Percentiles rank a stretch among this genome's conserved stretches.
Evolutionary conservation across 441 rosid species (phyloP).

Genomic region (Bruguiera hainesii): DNA sequence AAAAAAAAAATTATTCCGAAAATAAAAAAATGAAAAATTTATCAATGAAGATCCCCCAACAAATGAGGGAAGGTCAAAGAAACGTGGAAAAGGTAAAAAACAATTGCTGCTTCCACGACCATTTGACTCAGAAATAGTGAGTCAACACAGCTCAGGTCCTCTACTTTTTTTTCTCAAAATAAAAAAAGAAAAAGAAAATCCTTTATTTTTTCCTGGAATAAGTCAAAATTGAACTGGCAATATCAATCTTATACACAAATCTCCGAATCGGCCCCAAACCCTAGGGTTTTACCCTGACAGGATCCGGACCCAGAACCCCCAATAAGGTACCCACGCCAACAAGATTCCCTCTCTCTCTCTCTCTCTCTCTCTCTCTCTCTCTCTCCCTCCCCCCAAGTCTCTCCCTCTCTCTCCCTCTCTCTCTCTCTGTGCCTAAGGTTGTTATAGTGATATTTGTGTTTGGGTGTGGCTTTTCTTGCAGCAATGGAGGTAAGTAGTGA

Average conservation of each 20-base stretch:
- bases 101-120: too few relatives aligned
- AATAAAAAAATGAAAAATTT: too few relatives aligned
- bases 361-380: slow-evolving; percentile 8
- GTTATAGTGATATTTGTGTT: slow-evolving; percentile 5
- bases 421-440: neutral
- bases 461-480: slow-evolving; percentile 20
- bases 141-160: neutral
- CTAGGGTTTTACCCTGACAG: slow-evolving; percentile 43
- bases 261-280: slow-evolving; percentile 28
- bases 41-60: too few relatives aligned
- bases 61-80: too few relatives aligned
- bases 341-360: slow-evolving; percentile 1
- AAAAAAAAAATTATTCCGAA: too few relatives aligned
- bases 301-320: slow-evolving; percentile 38
- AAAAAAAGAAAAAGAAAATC: neutral
- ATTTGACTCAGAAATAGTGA: too few relatives aligned
- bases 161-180: neutral
- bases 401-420: neutral
- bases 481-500: slow-evolving; percentile 42
- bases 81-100: too few relatives aligned
- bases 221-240: slow-evolving; percentile 3
- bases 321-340: slow-evolving; percentile 25
- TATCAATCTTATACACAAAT: slow-evolving; percentile 24
- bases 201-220: slow-evolving; percentile 12
- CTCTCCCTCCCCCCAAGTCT: neutral